phyloP scores from a whole-genome alignment of 306 rosid genomes.

The Prunus davidiana region DNA sequence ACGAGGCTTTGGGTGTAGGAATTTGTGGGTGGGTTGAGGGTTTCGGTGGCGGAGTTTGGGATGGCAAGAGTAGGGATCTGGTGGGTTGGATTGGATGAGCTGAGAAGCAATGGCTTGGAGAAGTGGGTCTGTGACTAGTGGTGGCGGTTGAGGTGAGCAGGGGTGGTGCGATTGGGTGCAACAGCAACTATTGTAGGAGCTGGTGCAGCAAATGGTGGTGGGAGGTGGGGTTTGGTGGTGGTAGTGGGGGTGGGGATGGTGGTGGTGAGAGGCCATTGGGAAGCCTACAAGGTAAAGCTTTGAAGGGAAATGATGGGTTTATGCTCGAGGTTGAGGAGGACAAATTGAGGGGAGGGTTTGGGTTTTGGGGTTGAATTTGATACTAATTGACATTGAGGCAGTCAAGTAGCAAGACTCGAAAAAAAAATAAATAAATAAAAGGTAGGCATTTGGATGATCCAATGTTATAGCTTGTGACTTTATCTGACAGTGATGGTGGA shows the following conservation, averaged over 20 bases:
- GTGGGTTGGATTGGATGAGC: conserved; percentile 34
- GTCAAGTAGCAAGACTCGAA: not conserved
- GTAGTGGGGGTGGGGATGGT: conserved; percentile 27
- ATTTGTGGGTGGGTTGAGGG: conserved; percentile 21
- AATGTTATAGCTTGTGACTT: not conserved
- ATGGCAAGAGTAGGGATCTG: conserved; percentile 16
- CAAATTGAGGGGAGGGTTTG: not conserved
- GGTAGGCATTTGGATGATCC: not conserved
- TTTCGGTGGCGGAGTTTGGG: conserved; percentile 19
- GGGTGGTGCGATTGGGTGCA: conserved; percentile 32
- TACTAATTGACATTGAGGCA: not conserved
- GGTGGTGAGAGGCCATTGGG: conserved; percentile 59
- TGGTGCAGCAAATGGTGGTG: conserved; percentile 23
- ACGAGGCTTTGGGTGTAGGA: conserved; percentile 17
- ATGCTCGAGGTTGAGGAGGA: not conserved
- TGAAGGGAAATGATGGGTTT: not conserved
- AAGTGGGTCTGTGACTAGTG: conserved; percentile 43
- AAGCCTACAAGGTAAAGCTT: not conserved
- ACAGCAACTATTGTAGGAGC: conserved; percentile 29
- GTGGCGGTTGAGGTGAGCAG: conserved; percentile 29
- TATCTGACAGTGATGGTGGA: not conserved
- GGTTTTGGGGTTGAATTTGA: not conserved
- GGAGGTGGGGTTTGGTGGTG: conserved; percentile 23
- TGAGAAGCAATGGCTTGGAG: conserved; percentile 51
- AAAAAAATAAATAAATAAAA: too few species aligned